Base-by-base conservation (phyloP, 305 asterid species). In the Petunia hybrid region DNA sequence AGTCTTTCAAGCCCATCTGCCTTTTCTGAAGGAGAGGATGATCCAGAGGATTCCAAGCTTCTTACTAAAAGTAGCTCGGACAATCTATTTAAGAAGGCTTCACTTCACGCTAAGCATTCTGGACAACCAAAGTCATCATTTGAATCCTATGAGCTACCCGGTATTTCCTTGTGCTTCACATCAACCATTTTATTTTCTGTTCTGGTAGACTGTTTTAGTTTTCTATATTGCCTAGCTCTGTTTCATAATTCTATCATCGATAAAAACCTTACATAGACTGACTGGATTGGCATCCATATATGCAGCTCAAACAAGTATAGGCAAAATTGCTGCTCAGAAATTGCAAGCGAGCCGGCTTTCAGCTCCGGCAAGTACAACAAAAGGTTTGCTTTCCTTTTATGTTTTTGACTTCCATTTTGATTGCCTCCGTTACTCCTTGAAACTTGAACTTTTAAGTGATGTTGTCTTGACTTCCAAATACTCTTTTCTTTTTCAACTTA, bases 11-110 rank as follows among this genome's bases (percentile, higher is more conserved):
- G 94, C 88, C 93, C 97, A 5, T 88, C 97, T 36, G 91, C 87
- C 76, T 88, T 92, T 84, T 95, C 99, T 80, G 99, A 95, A 86
- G 99, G 97, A 68, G 99, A 92, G 89, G 99, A 97, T 67, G 99
- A 94, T 76, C 53, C 89, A 1, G 99, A 94, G 42, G 97, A 93
- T 83, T 87, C 97, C 59, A 92, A 86, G 87, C 75, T 84, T 78
- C 16, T 78, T 43, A 87, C 82, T 75, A 94, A 87, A 88, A 88
- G 90, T 87, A 88, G 84, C 82, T 78, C 91, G 13, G 98, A 91
- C 79, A 91, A 96, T 87, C 86, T 91, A 48, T 89, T 90, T 87
- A 94, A 84, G 90, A 94, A 90, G 85, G 93, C 95, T 69, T 89
- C 97, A 76, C 94, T 84, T 81, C 97, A 92, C 43, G 89, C 93